These are phyloP conservation scores for Prunus padus DNA, from an alignment of 306 rosid genomes.

Conservation along the genomic window DNA sequence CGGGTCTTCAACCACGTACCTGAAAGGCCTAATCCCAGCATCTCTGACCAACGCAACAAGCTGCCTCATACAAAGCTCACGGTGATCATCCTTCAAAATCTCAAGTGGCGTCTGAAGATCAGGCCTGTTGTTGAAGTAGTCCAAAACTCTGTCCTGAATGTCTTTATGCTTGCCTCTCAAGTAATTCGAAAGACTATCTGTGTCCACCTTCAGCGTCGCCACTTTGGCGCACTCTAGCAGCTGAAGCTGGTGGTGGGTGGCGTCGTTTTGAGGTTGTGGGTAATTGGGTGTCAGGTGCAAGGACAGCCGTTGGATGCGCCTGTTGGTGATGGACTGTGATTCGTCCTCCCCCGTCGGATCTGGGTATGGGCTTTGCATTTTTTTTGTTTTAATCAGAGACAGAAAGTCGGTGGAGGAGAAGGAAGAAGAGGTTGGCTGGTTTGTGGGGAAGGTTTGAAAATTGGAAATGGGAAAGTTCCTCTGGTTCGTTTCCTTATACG, in stretches of 20 bases:
- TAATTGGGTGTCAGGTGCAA: slow-evolving; percentile 52
- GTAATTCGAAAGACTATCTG: slow-evolving; percentile 33
- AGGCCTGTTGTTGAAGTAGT: slow-evolving; percentile 62
- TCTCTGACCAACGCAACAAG: slow-evolving; percentile 68
- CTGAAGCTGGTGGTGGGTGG: slow-evolving; percentile 14
- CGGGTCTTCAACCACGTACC: slow-evolving; percentile 59
- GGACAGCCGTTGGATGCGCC: slow-evolving; percentile 59
- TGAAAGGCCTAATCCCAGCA: slow-evolving; percentile 66
- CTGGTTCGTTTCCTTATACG: slow-evolving; percentile 12
- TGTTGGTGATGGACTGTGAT: slow-evolving; percentile 13
- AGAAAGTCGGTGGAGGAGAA: not conserved
- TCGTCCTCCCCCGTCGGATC: slow-evolving; percentile 33
- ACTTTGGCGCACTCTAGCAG: slow-evolving; percentile 46
- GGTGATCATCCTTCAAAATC: slow-evolving; percentile 67
- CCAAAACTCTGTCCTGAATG: slow-evolving; percentile 59
- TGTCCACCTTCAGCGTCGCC: slow-evolving; percentile 45
- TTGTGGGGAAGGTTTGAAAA: not conserved
- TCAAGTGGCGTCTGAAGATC: slow-evolving; percentile 84
- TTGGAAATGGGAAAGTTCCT: not conserved
- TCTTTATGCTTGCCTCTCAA: slow-evolving; percentile 71
- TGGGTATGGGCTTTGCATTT: slow-evolving; percentile 18
- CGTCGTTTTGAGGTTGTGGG: not conserved
- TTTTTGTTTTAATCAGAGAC: not conserved
- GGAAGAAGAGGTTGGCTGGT: slow-evolving; percentile 2
- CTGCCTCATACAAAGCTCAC: slow-evolving; percentile 82